Evolutionary conservation across 116 monocot species (phyloP).

Genomic region (Posidonia oceanica): DNA sequence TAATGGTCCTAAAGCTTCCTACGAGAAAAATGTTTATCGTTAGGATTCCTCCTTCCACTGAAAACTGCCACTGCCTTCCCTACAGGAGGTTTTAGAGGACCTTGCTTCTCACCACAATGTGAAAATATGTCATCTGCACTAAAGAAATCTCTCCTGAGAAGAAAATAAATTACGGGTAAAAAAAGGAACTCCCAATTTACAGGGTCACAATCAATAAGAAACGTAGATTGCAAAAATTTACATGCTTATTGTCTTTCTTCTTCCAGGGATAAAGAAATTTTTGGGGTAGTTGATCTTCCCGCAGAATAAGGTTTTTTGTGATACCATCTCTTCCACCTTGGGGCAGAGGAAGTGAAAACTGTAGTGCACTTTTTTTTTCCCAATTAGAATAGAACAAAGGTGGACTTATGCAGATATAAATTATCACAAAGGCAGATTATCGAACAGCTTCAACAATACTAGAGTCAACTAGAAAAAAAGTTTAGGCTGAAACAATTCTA

Average conservation of each 20-base stretch:
- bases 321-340: constrained; percentile 95
- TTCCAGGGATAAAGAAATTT: constrained; percentile 70
- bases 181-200: not conserved
- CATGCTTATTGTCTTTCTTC: constrained; percentile 73
- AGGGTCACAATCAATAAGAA: not conserved
- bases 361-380: constrained; percentile 4
- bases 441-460: too few relatives aligned
- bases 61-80: constrained; percentile 75
- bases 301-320: constrained; percentile 76
- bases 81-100: constrained; percentile 78
- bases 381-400: too few relatives aligned
- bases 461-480: too few relatives aligned
- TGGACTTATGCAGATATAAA: too few relatives aligned
- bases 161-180: not conserved
- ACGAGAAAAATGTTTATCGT: constrained; percentile 65
- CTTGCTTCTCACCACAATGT: constrained; percentile 49
- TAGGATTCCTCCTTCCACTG: constrained; percentile 86
- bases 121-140: constrained; percentile 65
- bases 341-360: constrained; percentile 93
- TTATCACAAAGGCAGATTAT: too few relatives aligned
- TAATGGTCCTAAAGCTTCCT: not conserved
- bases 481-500: too few relatives aligned
- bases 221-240: constrained; percentile 9
- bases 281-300: constrained; percentile 93
- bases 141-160: constrained; percentile 45